Evolutionary conservation across 2,329 filamentous ascomycete genomes (phyloP).

Genomic region (Seiridium cupressi): DNA sequence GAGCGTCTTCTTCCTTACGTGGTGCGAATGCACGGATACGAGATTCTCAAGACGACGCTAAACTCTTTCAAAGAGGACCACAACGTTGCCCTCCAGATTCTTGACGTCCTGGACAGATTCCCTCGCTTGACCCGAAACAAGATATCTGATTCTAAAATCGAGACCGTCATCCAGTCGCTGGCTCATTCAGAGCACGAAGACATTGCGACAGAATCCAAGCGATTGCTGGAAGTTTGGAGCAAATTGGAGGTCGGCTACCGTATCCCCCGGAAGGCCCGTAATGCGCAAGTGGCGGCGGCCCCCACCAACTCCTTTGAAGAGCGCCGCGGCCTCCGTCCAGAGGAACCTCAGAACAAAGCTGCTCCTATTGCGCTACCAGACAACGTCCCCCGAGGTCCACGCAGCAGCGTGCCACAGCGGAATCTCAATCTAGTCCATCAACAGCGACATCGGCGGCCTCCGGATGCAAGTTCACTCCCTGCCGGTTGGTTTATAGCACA

Average conservation of each 20-base stretch:
- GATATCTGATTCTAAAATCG: constrained; percentile 94
- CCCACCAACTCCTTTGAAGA: constrained; percentile 58
- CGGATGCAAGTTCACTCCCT: constrained; percentile 56
- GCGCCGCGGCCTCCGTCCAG: constrained; percentile 60
- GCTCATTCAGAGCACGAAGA: constrained; percentile 68
- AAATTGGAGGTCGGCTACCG: constrained; percentile 88
- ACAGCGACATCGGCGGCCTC: constrained; percentile 53
- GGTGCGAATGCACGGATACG: constrained; percentile 95
- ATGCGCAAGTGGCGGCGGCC: constrained; percentile 41
- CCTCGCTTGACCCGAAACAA: constrained; percentile 94
- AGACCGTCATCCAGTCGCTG: constrained; percentile 72
- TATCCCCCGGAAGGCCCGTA: constrained; percentile 87
- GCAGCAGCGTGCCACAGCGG: constrained; percentile 57
- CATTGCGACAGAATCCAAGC: constrained; percentile 68
- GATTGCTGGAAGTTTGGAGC: constrained; percentile 80
- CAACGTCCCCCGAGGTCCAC: constrained; percentile 57
- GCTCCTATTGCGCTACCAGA: constrained; percentile 38
- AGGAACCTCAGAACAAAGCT: constrained; percentile 35
- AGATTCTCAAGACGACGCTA: constrained; percentile 85
- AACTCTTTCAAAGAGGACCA: constrained; percentile 84
- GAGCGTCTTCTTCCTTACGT: constrained; percentile 88
- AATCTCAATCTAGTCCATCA: constrained; percentile 50
- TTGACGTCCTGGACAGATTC: constrained; percentile 85
- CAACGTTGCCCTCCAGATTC: constrained; percentile 84
- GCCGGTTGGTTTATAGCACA: constrained; percentile 82